phyloP scores from a whole-genome alignment of 805 yeast species.

The Starmerella kuoi region DNA sequence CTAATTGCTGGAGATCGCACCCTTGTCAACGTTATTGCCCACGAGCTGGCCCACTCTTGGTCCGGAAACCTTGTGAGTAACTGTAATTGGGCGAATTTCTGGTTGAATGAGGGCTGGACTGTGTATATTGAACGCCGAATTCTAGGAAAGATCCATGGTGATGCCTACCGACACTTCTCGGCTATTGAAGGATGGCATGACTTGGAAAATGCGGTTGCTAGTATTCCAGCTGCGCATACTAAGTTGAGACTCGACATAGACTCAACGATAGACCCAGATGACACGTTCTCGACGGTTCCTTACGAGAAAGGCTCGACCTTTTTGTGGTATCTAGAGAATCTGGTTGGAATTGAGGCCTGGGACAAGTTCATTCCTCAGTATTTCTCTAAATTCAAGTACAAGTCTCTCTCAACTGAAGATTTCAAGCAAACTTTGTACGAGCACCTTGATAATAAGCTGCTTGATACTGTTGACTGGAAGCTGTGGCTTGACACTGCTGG shows the following conservation, averaged over 20 bases:
- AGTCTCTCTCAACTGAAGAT: slow-evolving; percentile 69
- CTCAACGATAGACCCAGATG: slow-evolving; percentile 67
- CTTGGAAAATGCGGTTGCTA: slow-evolving; percentile 46
- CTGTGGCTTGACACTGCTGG: slow-evolving; percentile 74
- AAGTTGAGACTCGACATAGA: slow-evolving; percentile 56
- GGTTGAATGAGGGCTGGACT: slow-evolving; percentile 95
- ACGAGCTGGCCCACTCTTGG: slow-evolving; percentile 89
- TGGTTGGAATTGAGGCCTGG: slow-evolving; percentile 47
- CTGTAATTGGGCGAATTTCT: slow-evolving; percentile 85
- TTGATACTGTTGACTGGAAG: slow-evolving; percentile 72
- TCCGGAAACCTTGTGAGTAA: slow-evolving; percentile 84
- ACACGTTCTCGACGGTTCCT: slow-evolving; percentile 76
- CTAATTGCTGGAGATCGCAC: slow-evolving; percentile 72
- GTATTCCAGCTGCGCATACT: slow-evolving; percentile 35
- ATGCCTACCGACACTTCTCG: slow-evolving; percentile 60
- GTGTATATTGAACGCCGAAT: slow-evolving; percentile 82
- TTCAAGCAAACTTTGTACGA: slow-evolving; percentile 66
- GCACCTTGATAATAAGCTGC: slow-evolving; percentile 39
- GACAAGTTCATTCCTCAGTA: slow-evolving; percentile 73
- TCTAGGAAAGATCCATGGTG: slow-evolving; percentile 66
- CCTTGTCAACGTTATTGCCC: slow-evolving; percentile 82
- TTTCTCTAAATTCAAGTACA: slow-evolving; percentile 54
- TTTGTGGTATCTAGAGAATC: slow-evolving; percentile 58
- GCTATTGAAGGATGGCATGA: slow-evolving; percentile 86
- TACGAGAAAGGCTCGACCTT: slow-evolving; percentile 84